phyloP scores from a whole-genome alignment of 2,329 filamentous ascomycete genomes.

The Aspergillus brasiliensis region DNA sequence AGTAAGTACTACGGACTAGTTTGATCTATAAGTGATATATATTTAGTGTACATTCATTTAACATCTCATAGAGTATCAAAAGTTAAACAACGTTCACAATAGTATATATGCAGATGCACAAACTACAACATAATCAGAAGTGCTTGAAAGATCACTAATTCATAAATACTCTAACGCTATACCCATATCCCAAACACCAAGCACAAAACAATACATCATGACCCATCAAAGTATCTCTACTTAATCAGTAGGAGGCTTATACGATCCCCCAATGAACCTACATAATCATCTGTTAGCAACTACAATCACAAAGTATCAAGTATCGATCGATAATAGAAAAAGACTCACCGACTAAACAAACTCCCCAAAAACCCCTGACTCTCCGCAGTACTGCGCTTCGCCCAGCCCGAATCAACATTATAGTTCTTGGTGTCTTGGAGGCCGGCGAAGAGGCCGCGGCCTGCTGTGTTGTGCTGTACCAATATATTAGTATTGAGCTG shows the following conservation, averaged over 20 bases:
- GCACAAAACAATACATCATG: neutral
- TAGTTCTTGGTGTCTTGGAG: slow-evolving; percentile 43
- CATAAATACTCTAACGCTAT: neutral
- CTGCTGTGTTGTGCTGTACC: slow-evolving; percentile 33
- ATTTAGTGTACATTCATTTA: too few relatives aligned
- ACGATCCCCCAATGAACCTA: slow-evolving; percentile 1
- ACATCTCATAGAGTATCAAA: too few relatives aligned
- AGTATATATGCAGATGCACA: too few relatives aligned
- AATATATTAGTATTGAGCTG: neutral
- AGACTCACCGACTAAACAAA: slow-evolving; percentile 27
- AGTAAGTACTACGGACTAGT: too few relatives aligned
- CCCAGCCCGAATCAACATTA: slow-evolving; percentile 42
- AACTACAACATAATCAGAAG: neutral
- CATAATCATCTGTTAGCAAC: neutral
- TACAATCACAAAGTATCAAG: neutral
- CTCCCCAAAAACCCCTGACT: slow-evolving; percentile 16
- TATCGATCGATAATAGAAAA: neutral
- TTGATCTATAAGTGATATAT: too few relatives aligned
- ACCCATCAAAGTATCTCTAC: neutral
- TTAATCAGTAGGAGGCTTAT: slow-evolving; percentile 3
- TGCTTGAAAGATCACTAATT: neutral
- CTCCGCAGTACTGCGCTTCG: slow-evolving; percentile 28
- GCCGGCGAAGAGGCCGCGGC: slow-evolving; percentile 42
- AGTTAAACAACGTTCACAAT: neutral
- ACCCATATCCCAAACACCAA: neutral